phyloP scores from a whole-genome alignment of 163 green algal genomes.

The Picocystis sp. region DNA sequence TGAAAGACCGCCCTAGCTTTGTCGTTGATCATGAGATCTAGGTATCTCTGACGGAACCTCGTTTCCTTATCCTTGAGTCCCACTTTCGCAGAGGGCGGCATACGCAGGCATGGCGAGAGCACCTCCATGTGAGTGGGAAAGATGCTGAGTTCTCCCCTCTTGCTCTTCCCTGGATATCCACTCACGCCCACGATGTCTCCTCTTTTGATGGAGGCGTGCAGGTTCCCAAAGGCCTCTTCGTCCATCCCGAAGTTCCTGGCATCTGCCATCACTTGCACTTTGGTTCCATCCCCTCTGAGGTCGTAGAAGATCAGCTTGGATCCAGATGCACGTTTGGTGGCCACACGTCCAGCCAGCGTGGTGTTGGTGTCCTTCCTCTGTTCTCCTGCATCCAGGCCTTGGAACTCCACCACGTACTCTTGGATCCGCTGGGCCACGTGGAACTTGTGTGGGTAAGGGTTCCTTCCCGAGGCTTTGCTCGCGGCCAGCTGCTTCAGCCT shows the following conservation, averaged over 20 bases:
- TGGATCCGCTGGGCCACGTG: constrained; percentile 50
- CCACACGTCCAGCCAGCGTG: constrained; percentile 52
- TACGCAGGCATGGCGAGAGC: constrained; percentile 92
- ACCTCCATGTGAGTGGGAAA: constrained; percentile 64
- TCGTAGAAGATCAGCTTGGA: constrained; percentile 94
- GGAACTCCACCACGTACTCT: constrained; percentile 64
- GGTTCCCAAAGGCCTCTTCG: constrained; percentile 46
- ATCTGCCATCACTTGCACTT: constrained; percentile 90
- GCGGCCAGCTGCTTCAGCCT: constrained; percentile 46
- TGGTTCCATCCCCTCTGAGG: constrained; percentile 58
- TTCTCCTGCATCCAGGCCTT: constrained; percentile 39
- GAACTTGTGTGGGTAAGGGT: constrained; percentile 99
- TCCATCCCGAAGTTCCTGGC: constrained; percentile 31
- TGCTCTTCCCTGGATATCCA: constrained; percentile 84
- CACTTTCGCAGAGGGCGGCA: constrained; percentile 66
- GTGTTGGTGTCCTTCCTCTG: constrained; percentile 36
- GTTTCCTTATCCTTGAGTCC: constrained; percentile 80
- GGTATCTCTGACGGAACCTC: constrained; percentile 87
- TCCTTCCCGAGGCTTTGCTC: constrained; percentile 58
- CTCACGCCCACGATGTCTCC: constrained; percentile 87
- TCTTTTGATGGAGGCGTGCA: constrained; percentile 65
- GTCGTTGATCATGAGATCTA: constrained; percentile 88
- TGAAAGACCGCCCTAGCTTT: constrained; percentile 65
- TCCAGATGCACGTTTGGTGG: constrained; percentile 63
- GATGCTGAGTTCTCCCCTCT: constrained; percentile 88